These are phyloP conservation scores for Xylaria castorea DNA, from an alignment of 495 filamentous ascomycete genomes.

Conservation along the genomic window DNA sequence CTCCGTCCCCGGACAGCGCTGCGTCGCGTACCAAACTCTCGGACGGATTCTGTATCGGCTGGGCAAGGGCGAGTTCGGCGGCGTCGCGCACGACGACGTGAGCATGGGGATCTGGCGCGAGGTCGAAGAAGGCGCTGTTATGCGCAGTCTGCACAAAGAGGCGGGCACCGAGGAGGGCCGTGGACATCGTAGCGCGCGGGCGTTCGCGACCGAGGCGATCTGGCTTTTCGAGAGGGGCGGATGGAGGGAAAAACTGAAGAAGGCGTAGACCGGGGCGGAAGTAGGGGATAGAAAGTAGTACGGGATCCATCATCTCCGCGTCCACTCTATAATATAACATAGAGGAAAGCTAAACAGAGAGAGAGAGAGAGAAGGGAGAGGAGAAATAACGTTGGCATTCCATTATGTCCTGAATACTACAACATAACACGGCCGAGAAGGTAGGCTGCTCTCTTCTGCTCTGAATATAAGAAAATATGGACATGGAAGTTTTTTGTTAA, in stretches of 20 bases:
- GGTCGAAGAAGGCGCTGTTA: conserved; percentile 75
- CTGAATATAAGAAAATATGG: not conserved
- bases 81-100: conserved; percentile 54
- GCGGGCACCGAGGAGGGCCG: conserved; percentile 57
- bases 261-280: conserved; percentile 14
- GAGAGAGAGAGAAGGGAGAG: not conserved
- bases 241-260: conserved; percentile 53
- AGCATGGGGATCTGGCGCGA: conserved; percentile 73
- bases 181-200: conserved; percentile 67
- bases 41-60: conserved; percentile 85
- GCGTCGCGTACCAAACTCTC: conserved; percentile 88
- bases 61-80: conserved; percentile 80
- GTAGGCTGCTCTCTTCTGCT: not conserved
- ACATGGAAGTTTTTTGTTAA: not conserved
- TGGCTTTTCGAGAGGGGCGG: conserved; percentile 92
- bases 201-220: conserved; percentile 87
- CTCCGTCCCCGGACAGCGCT: conserved; percentile 83
- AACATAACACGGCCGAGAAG: conserved; percentile 17
- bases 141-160: conserved; percentile 74
- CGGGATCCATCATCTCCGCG: not conserved
- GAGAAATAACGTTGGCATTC: conserved; percentile 19
- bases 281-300: not conserved
- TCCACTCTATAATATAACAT: not conserved
- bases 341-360: not conserved
- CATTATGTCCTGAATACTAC: conserved; percentile 37